A percentile compares a stretch with the other conserved stretches of the same genome.
These are phyloP conservation scores for Rhypophila decipiens DNA, from an alignment of 495 filamentous ascomycete species.

Conservation along the genomic window DNA sequence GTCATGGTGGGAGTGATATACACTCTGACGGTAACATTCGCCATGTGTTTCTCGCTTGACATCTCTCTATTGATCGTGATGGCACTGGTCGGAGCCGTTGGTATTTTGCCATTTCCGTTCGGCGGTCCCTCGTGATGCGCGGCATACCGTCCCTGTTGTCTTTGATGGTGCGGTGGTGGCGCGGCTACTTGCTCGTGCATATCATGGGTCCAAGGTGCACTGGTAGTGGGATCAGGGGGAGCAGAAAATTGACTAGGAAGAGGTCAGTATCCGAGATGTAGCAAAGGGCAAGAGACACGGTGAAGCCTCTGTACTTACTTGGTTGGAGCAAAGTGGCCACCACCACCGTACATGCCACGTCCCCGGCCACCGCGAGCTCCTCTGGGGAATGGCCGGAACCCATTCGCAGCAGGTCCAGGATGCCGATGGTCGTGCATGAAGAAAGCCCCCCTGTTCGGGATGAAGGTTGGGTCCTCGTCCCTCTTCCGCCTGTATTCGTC, in stretches of 20 bases:
- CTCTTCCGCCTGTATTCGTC: conserved; percentile 84
- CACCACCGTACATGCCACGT: conserved; percentile 41
- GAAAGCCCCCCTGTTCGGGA: conserved; percentile 90
- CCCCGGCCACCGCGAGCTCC: conserved; percentile 46
- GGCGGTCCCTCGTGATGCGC: conserved; percentile 35
- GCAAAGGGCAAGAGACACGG: too few relatives aligned
- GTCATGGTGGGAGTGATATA: conserved; percentile 64
- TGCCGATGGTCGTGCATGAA: conserved; percentile 95
- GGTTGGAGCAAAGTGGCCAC: conserved; percentile 50
- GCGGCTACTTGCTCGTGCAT: conserved; percentile 78
- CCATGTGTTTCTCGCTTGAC: conserved; percentile 54
- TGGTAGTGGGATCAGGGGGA: conserved; percentile 50
- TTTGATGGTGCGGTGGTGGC: conserved; percentile 24
- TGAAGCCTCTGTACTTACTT: conserved; percentile 44
- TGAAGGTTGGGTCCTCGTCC: conserved; percentile 87
- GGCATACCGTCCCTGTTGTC: conserved; percentile 28
- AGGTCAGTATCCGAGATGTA: neutral
- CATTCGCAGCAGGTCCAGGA: conserved; percentile 65
- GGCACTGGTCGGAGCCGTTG: conserved; percentile 34
- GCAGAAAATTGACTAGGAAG: conserved; percentile 38
- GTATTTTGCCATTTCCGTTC: conserved; percentile 40
- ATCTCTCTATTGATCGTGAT: conserved; percentile 52
- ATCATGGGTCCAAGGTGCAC: conserved; percentile 85
- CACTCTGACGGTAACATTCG: conserved; percentile 78
- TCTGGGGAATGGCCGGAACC: conserved; percentile 64